Evolutionary conservation across 768 basidiomycete species (phyloP).

Genomic region (Wakefieldia striispora): DNA sequence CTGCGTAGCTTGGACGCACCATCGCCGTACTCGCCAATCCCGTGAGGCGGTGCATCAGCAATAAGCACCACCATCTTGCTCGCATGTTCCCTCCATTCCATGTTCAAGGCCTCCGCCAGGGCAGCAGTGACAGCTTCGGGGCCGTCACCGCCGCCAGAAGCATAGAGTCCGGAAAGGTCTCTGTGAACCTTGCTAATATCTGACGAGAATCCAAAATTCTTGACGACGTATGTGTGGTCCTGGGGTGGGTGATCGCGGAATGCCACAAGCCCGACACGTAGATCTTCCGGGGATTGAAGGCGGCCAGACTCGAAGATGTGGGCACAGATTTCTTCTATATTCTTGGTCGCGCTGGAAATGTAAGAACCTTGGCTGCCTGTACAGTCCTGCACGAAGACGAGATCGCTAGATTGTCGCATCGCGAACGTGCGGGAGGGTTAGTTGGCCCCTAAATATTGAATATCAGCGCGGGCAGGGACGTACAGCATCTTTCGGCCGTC

Average conservation of each 20-base stretch:
- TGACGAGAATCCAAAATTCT: conserved; percentile 92
- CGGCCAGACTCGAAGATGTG: conserved; percentile 94
- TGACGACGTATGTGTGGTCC: conserved; percentile 91
- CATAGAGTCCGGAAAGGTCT: conserved; percentile 80
- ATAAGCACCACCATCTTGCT: conserved; percentile 97
- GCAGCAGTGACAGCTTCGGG: conserved; percentile 97
- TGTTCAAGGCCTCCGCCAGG: conserved; percentile 77
- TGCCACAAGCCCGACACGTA: conserved; percentile 89
- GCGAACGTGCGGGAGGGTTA: conserved; percentile 6
- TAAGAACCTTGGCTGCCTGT: conserved; percentile 90
- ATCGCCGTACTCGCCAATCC: conserved; percentile 96
- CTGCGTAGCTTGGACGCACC: conserved; percentile 45
- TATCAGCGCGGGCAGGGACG: conserved; percentile 30
- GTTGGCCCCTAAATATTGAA: conserved; percentile 14
- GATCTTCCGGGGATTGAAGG: conserved; percentile 82
- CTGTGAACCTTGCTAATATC: conserved; percentile 86
- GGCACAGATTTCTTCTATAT: conserved; percentile 93
- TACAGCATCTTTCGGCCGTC: conserved; percentile 72
- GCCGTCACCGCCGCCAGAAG: conserved; percentile 90
- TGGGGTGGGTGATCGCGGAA: conserved; percentile 98
- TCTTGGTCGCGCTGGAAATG: conserved; percentile 92
- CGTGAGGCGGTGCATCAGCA: conserved; percentile 97
- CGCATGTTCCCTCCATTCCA: conserved; percentile 87
- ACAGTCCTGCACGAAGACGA: conserved; percentile 95
- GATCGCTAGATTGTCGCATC: conserved; percentile 53